Evolutionary conservation across 768 basidiomycete species (phyloP).

Genomic region (Calocybe cyanea): DNA sequence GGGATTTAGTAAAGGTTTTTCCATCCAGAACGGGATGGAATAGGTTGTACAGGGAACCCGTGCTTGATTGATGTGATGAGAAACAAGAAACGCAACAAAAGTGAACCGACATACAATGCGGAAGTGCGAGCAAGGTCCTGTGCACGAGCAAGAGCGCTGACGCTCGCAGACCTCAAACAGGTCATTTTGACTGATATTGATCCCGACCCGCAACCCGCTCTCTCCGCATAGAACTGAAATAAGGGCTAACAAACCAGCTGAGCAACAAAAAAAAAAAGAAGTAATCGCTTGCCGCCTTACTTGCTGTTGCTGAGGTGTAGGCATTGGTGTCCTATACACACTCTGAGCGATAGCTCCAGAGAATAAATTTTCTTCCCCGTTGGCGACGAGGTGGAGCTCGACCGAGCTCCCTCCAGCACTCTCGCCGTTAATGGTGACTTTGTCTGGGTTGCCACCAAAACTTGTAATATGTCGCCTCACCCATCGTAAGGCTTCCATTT

Average conservation of each 20-base stretch:
- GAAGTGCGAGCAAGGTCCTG: conserved; percentile 44
- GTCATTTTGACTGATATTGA: conserved; percentile 31
- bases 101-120: conserved; percentile 32
- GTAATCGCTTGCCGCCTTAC: conserved; percentile 31
- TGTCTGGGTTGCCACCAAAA: conserved; percentile 60
- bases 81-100: background rate
- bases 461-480: conserved; percentile 54
- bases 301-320: conserved; percentile 47
- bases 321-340: conserved; percentile 48
- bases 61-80: too few species aligned
- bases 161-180: conserved; percentile 46
- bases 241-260: conserved; percentile 32
- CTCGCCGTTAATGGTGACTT: conserved; percentile 60
- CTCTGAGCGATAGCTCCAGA: conserved; percentile 59
- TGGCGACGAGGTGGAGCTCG: conserved; percentile 54
- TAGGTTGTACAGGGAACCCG: conserved; percentile 35
- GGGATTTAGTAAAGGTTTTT: conserved; percentile 44
- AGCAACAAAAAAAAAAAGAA: background rate
- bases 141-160: conserved; percentile 49
- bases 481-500: conserved; percentile 62
- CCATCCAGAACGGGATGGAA: conserved; percentile 59
- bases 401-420: conserved; percentile 56
- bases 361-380: conserved; percentile 39
- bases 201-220: conserved; percentile 46
- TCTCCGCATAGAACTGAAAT: conserved; percentile 47